Conservation (phyloP, 2,329 filamentous ascomycete genomes). For the Helotiales sp. region DNA sequence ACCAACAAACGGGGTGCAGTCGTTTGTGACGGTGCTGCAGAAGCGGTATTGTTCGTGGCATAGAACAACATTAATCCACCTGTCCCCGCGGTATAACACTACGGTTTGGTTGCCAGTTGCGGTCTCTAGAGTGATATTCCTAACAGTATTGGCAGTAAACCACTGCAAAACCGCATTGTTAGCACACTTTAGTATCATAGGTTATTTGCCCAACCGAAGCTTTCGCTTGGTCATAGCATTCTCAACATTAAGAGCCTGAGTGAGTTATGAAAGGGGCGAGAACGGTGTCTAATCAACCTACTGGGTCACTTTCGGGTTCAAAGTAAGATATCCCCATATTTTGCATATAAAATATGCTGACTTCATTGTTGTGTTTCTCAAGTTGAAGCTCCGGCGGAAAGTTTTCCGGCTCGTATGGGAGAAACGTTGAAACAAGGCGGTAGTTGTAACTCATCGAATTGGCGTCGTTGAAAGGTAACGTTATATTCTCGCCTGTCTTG, state of each 20-base stretch:
- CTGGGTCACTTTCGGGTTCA: not conserved
- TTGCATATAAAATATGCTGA: not conserved
- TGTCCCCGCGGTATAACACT: too few relatives aligned
- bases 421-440: not conserved
- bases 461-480: not conserved
- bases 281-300: not conserved
- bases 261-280: not conserved
- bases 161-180: not conserved
- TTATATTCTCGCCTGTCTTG: not conserved
- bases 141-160: not conserved
- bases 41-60: not conserved
- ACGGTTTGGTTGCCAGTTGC: too few relatives aligned
- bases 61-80: not conserved
- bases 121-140: too few relatives aligned
- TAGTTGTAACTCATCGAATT: not conserved
- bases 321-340: not conserved
- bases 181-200: not conserved
- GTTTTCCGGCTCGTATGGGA: not conserved
- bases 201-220: not conserved
- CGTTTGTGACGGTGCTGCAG: not conserved
- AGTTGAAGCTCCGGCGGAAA: not conserved
- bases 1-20: not conserved
- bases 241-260: not conserved
- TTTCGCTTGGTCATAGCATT: not conserved
- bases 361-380: not conserved